These are phyloP conservation scores for Zymoseptoria tritici DNA, from an alignment of 2,329 filamentous ascomycete genomes.

Conservation along the genomic window DNA sequence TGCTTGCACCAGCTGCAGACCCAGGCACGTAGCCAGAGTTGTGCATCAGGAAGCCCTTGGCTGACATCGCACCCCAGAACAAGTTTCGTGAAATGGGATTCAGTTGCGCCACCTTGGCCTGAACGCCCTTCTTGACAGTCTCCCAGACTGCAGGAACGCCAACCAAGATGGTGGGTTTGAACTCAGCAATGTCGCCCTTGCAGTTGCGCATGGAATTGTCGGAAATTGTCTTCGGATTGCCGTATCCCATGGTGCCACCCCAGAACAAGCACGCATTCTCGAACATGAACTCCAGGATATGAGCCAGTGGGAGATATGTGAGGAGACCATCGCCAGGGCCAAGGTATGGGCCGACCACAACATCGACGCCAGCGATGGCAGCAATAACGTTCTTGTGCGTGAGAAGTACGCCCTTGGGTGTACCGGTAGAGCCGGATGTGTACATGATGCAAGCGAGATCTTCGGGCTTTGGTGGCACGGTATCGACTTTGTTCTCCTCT, in stretches of 20 bases:
- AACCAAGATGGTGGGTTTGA: constrained; percentile 80
- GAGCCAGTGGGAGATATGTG: constrained; percentile 86
- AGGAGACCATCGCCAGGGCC: constrained; percentile 71
- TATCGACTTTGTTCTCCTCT: constrained; percentile 61
- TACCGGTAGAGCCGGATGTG: constrained; percentile 83
- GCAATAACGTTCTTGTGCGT: constrained; percentile 74
- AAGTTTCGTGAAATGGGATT: constrained; percentile 64
- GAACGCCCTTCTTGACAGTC: constrained; percentile 89
- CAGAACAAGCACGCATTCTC: constrained; percentile 86
- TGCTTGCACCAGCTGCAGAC: constrained; percentile 45
- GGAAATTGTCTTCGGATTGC: constrained; percentile 79
- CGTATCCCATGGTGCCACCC: constrained; percentile 89
- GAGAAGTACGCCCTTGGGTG: constrained; percentile 81
- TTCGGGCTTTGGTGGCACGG: constrained; percentile 62
- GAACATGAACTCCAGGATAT: constrained; percentile 94
- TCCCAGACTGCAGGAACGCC: constrained; percentile 98
- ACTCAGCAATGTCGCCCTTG: constrained; percentile 86
- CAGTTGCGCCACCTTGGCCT: constrained; percentile 66
- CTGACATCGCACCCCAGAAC: constrained; percentile 63
- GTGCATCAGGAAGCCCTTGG: constrained; percentile 53
- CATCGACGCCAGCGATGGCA: constrained; percentile 72
- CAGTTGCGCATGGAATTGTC: constrained; percentile 83
- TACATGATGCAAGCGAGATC: constrained; percentile 76
- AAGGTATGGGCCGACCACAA: constrained; percentile 69
- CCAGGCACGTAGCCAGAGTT: constrained; percentile 43